These are phyloP conservation scores for maize (Zea mays) DNA, from an alignment of 176 grass and related monocot genomes.

Conservation along the genomic window DNA sequence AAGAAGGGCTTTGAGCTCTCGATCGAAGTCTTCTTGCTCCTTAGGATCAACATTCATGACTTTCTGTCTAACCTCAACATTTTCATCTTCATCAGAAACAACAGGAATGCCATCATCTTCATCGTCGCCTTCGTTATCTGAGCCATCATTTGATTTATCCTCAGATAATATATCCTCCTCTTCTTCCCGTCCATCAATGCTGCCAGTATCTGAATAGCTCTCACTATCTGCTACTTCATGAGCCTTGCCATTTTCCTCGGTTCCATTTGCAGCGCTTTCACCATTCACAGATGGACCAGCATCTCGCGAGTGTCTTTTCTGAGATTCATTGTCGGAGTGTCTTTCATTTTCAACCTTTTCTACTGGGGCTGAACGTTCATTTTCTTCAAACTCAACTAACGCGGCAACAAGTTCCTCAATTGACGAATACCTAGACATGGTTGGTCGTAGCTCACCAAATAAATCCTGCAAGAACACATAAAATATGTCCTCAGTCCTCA, in stretches of 20 bases:
- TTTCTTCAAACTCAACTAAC: conserved; percentile 82
- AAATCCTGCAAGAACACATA: conserved; percentile 72
- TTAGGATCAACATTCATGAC: conserved; percentile 77
- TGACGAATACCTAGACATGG: conserved; percentile 88
- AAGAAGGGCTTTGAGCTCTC: conserved; percentile 82
- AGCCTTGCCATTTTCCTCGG: conserved; percentile 60
- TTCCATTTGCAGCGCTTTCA: conserved; percentile 55
- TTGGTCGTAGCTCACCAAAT: conserved; percentile 71
- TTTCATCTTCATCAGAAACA: conserved; percentile 92
- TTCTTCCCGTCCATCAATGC: conserved; percentile 70
- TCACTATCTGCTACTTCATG: conserved; percentile 74
- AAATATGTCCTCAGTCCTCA: conserved; percentile 22
- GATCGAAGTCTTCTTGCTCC: conserved; percentile 95
- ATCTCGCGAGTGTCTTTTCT: conserved; percentile 48
- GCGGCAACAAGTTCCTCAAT: conserved; percentile 81
- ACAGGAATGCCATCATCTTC: conserved; percentile 72
- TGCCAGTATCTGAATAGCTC: conserved; percentile 86
- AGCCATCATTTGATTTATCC: conserved; percentile 80
- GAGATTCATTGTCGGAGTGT: conserved; percentile 65
- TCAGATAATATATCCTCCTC: conserved; percentile 73
- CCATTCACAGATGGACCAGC: conserved; percentile 44
- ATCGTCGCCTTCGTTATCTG: conserved; percentile 80
- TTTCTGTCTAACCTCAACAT: conserved; percentile 80
- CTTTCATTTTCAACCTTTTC: conserved; percentile 64
- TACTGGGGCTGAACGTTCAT: conserved; percentile 52